Percentiles rank a stretch among this genome's conserved stretches.
Conservation (phyloP, 1,284 basidiomycete species). For the Trametes versicolor region DNA sequence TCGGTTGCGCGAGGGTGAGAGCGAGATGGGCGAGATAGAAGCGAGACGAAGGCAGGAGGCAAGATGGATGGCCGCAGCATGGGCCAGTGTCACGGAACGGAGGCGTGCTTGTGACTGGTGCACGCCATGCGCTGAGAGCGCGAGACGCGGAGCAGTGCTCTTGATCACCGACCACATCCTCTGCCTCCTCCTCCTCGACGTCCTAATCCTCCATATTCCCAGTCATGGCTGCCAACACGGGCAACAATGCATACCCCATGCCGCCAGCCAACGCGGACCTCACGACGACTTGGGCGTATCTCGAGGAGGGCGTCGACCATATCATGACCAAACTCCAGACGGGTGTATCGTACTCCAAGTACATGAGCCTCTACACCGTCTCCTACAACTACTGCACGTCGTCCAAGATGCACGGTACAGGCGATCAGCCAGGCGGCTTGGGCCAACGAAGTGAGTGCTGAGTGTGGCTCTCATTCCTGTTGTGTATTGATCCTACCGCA, state of each 20-base stretch:
- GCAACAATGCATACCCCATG: constrained; percentile 51
- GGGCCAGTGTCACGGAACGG: constrained; percentile 12
- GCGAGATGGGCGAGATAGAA: constrained; percentile 2
- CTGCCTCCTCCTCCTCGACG: constrained; percentile 15
- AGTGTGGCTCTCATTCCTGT: constrained; percentile 22
- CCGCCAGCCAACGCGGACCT: constrained; percentile 77
- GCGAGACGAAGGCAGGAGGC: constrained; percentile 6
- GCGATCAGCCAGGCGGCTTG: constrained; percentile 53
- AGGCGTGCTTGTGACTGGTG: constrained; percentile 27
- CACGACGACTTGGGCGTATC: constrained; percentile 89
- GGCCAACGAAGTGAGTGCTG: constrained; percentile 68
- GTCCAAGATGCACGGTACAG: constrained; percentile 80
- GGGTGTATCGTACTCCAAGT: constrained; percentile 92
- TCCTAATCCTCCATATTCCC: not conserved
- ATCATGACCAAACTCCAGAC: constrained; percentile 92
- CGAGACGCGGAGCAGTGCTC: constrained; percentile 31
- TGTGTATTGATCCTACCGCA: constrained; percentile 46
- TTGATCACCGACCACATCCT: constrained; percentile 34
- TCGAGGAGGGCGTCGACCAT: constrained; percentile 91
- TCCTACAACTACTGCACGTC: constrained; percentile 98
- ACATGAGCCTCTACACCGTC: constrained; percentile 93
- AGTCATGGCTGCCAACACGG: constrained; percentile 39
- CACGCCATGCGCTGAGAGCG: constrained; percentile 23
- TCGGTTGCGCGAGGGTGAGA: constrained; percentile 4
- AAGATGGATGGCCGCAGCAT: constrained; percentile 8